Evolutionary conservation across 805 yeast genomes (phyloP), one percentile per base, ranked within the genome.

Genomic region (Candida insectalens): DNA sequence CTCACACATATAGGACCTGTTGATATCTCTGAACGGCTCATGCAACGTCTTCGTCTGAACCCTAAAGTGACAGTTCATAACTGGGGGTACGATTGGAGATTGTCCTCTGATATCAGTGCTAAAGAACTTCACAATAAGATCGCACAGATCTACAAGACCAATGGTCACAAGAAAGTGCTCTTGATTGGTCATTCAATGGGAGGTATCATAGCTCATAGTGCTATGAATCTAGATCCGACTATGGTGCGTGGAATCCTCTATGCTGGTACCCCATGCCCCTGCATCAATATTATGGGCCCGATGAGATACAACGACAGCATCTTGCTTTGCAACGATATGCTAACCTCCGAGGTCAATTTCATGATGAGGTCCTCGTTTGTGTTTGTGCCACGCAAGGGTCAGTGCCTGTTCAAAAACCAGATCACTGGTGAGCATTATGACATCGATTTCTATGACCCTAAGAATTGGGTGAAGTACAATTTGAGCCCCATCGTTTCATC

Each of bases 131-230:
- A 56, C 22, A 55, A 64, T n/a, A 65, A 63, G 32, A 52, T 83
- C 12, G 41, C 46, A 14, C 48, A 62, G 5, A 57, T 84, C 19
- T 63, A 69, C 30, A 51, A 62, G 8, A 47, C 55, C 18, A 46
- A 49, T 26, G 70, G 69, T 0, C 74, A 73, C 13, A 69, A 69
- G 39, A 85, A 83, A 9, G 68, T 77, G 0, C 58, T 79, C 18
- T 74, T 88, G 1, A 73, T 88, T 34, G 92, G 92, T 0, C 96
- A 88, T 53, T 85, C 95, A 0, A 87, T 88, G 96, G 96, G 96
- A 34, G 96, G 96, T 0, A 51, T 88, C 22, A 69, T 88, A 5
- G 75, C 94, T 0, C 95, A 85, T 50, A 77, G 80, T 36, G 84
- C 81, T 0, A 61, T 88, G 65, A 81, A 79, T 35, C 60, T 61